Conservation (phyloP, 352 stramenopile genomes). For the Aphanomyces cochlioides region DNA sequence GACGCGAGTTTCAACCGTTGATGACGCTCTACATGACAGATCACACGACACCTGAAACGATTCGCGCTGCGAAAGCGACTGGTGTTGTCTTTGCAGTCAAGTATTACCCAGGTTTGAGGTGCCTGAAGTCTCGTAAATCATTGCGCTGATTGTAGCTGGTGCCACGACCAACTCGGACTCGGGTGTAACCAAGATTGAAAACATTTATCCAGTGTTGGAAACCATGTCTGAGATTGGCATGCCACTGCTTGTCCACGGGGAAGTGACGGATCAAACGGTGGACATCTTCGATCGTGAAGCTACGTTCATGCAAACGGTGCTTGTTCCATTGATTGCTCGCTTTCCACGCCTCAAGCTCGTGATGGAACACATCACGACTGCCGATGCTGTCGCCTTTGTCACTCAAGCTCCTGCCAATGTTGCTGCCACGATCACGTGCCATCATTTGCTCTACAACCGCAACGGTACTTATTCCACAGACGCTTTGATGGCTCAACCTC, state of each 20-base stretch:
- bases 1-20: conserved; percentile 87
- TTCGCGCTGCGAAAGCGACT: conserved; percentile 84
- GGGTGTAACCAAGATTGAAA: conserved; percentile 96
- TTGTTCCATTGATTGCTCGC: conserved; percentile 91
- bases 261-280: conserved; percentile 91
- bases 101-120: conserved; percentile 90
- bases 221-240: conserved; percentile 82
- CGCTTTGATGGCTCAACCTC: background rate
- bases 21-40: conserved; percentile 99
- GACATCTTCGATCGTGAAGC: conserved; percentile 99
- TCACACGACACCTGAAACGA: conserved; percentile 95
- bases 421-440: conserved; percentile 97
- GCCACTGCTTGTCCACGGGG: conserved; percentile 95
- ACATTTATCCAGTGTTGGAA: conserved; percentile 85
- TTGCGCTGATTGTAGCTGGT: conserved; percentile 50
- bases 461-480: conserved; percentile 61
- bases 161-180: conserved; percentile 98
- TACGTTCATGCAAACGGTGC: conserved; percentile 94
- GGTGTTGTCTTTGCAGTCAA: conserved; percentile 94
- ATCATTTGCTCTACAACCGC: conserved; percentile 99
- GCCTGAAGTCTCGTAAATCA: background rate
- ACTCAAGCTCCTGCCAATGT: conserved; percentile 83
- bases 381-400: conserved; percentile 95
- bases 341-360: conserved; percentile 96
- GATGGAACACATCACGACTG: conserved; percentile 99